Evolutionary conservation across 2,329 filamentous ascomycete species (phyloP), one percentile per base, ranked within the genome.

Genomic region (Penicillium sp.): DNA sequence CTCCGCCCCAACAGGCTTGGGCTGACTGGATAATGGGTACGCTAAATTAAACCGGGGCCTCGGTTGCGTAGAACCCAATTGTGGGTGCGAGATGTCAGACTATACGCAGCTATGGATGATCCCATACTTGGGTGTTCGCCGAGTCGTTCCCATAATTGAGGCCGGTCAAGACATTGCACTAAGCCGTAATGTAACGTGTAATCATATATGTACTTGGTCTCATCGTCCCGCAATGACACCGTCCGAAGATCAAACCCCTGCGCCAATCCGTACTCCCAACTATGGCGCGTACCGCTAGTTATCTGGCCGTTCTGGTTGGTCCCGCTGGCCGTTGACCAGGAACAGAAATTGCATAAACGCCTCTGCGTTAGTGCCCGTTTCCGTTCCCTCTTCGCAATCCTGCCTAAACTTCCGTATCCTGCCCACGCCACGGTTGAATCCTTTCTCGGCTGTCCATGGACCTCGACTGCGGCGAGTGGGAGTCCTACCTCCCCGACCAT

Each of bases 391-490:
- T 42, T 73, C 70, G 28, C 68, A 71, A 39, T 60, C 57, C 38
- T 68, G 66, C 41, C 71, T 66, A 46, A 64, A 61, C 47, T 68
- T 69, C 38, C 65, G 63, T 46, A 73, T 68, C 53, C 64, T 71
- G 15, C 66, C 70, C 31, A 73, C 45, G 2, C 70, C 71, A 15
- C 71, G 66, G 24, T 71, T 73, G 49, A 73, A 73, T 4, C 71
- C 71, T 52, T 72, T 74, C 53, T 73, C 71, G 9, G 64, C 56
- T 5, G 68, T 73, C 71, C 71, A 73, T 8, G 63, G 60, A 13
- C 70, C 69, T 48, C 65, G 61, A 46, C 60, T 61, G 20, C 64
- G 62, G 35, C 61, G 59, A 12, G 57, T 18, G 10, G 56, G 49
- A 24, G 57, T 57, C 46, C 58, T 62, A 9, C 66, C 59, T 43